Evolutionary conservation across 257 asterid genomes (phyloP), one percentile per base, ranked within the genome.

Genomic region (Echium plantagineum): DNA sequence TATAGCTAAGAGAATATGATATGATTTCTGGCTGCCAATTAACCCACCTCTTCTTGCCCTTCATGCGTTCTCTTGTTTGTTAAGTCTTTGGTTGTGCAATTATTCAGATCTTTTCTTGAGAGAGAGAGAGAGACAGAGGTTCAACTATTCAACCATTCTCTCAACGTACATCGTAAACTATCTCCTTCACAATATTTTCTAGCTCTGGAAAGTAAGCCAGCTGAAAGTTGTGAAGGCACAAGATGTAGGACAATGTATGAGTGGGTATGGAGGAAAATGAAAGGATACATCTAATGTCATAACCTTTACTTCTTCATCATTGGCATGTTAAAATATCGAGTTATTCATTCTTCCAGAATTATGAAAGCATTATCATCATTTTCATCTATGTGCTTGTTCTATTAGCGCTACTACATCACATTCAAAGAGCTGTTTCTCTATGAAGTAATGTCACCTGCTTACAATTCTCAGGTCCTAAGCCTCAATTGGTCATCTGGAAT

Each of bases 401-500:
- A 12, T 13, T 16, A 52, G 56, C 7, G 28, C 22, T 19, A 19
- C 3, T 53, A 8, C 13, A 61, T n/a, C 38, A 10, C 16, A 12
- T 42, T 42, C 17, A 32, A 35, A 54, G 65, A 9, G 30, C 51
- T 20, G 52, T 55, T 47, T 53, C 57, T 18, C 1, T 7, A 19
- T 53, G 57, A 53, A n/a, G 15, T 53, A 6, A n/a, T n/a, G 57
- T 53, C 20, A 52, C 15, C 19, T 55, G 51, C 61, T 57, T 13
- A 28, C 24, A 21, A 16, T 62, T 51, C 57, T 74, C 97, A 93
- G 98, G 81, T 93, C 69, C 89, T 93, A 18, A 84, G 85, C 76
- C 93, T 93, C 72, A 89, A 93, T 73, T 93, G 98, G 97, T 93
- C 98, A 63, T 83, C 84, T 57, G 95, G 97, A 58, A 75, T 88